Evolutionary conservation across 176 grass and related monocot genomes (phyloP), one percentile per base, ranked within the genome.

Genomic region (Carex cristatella): DNA sequence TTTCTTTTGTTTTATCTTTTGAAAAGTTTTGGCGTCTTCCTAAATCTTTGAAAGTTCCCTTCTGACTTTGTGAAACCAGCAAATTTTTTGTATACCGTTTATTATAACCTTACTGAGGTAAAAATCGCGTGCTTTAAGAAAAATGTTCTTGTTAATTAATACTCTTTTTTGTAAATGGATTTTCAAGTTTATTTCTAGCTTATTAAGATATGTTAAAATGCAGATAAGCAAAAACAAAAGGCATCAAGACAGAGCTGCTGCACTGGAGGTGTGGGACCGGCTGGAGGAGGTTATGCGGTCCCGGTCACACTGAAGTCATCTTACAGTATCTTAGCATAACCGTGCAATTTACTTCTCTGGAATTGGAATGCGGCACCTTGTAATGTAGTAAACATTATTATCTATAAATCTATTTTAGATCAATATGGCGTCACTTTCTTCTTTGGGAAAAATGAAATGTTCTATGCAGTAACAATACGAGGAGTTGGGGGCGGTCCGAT

Each of bases 181-280:
- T 75, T 7, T 75, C 19, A 54, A 51, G 19, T 14, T 53, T 78
- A 12, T 15, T 78, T 78, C 1, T 33, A 78, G 11, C 51, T 56
- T 28, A 57, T 51, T 78, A 57, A 51, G 8, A 64, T 83, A 59
- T 90, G 4, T 66, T 70, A 30, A 44, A 65, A 7, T 61, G 55
- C 86, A 98, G 95, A 95, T 98, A 83, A 98, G 95, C 88, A 98
- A 98, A 86, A 91, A 95, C 67, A 98, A 98, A 86, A 88, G 95
- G 75, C 95, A 98, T 90, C 95, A 98, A 83, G 95, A 98, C 80
- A 93, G 95, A 88, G 89, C 95, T 79, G 93, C 95, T 48, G 93
- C 95, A 51, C 85, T 98, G 69, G 93, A 98, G 91, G 85, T 98
- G 74, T 98, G 93, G 93, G 95, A 98, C 67, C 89, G 91, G 44